Percentiles rank a stretch among this genome's conserved stretches.
phyloP scores from a whole-genome alignment of 2,329 filamentous ascomycete species.

The Cladosporium colombiae region DNA sequence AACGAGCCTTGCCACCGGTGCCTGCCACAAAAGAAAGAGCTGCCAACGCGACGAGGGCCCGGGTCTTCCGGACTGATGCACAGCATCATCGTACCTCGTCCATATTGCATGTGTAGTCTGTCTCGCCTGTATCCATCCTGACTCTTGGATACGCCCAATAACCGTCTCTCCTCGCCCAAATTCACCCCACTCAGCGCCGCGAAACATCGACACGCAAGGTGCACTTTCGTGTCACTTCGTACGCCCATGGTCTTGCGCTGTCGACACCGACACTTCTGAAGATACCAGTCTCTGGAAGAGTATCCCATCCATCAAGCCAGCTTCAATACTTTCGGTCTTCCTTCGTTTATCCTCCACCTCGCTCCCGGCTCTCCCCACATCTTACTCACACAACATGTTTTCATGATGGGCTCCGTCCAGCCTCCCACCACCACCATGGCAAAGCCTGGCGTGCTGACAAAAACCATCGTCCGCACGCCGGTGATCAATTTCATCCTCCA shows the following conservation, averaged over 20 bases:
- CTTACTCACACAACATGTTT: constrained; percentile 1
- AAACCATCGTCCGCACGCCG: constrained; percentile 75
- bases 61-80: neutral
- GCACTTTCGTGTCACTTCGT: neutral
- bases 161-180: neutral
- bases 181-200: neutral
- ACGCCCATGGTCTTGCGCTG: neutral
- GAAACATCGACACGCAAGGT: constrained; percentile 3
- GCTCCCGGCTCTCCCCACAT: neutral
- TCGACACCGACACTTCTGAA: neutral
- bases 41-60: neutral
- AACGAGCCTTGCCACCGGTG: no score
- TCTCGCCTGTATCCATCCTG: neutral
- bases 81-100: neutral
- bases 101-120: neutral
- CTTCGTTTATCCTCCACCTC: neutral
- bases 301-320: neutral
- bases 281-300: neutral
- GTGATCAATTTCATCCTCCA: constrained; percentile 75
- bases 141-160: neutral
- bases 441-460: constrained; percentile 67
- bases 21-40: neutral
- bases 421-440: neutral
- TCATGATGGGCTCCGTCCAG: constrained; percentile 16
- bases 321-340: neutral